Percentiles rank a stretch among this genome's conserved stretches.
These are phyloP conservation scores for Dryas octopetala DNA, from an alignment of 306 rosid species.

Conservation along the genomic window DNA sequence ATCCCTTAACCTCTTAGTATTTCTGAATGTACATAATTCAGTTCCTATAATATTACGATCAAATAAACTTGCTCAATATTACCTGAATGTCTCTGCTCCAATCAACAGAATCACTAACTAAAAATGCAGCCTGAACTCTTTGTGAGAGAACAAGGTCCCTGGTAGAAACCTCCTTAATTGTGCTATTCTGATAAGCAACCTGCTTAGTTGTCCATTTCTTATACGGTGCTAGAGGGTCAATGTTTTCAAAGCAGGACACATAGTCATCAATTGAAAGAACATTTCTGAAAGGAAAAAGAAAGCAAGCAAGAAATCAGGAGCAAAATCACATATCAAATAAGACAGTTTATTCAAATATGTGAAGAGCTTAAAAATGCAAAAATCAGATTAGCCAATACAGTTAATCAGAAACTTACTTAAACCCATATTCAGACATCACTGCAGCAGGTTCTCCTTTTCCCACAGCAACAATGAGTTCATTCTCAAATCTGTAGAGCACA, in stretches of 20 bases:
- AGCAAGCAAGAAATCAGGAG: conserved; percentile 5
- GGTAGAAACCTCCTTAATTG: conserved; percentile 25
- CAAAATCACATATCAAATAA: conserved; percentile 1
- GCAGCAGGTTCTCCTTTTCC: conserved; percentile 95
- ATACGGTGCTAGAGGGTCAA: conserved; percentile 80
- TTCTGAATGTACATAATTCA: background rate
- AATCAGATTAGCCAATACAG: conserved; percentile 11
- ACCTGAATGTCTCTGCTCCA: conserved; percentile 99
- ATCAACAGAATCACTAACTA: conserved; percentile 88
- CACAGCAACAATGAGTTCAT: conserved; percentile 73
- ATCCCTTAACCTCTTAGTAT: background rate
- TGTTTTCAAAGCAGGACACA: conserved; percentile 70
- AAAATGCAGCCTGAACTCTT: conserved; percentile 76
- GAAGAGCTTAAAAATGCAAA: background rate
- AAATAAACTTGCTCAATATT: background rate
- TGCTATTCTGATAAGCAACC: conserved; percentile 32
- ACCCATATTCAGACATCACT: conserved; percentile 90
- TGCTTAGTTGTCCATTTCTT: conserved; percentile 68
- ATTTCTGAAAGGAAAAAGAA: conserved; percentile 49
- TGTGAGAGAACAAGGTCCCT: conserved; percentile 48
- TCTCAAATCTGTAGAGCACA: conserved; percentile 54
- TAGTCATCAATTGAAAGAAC: conserved; percentile 83
- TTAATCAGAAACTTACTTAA: conserved; percentile 47
- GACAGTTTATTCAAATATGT: conserved; percentile 8
- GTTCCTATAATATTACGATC: background rate